Evolutionary conservation across 2,329 filamentous ascomycete species (phyloP), one percentile per base, ranked within the genome.

Genomic region (Alternaria triticina): DNA sequence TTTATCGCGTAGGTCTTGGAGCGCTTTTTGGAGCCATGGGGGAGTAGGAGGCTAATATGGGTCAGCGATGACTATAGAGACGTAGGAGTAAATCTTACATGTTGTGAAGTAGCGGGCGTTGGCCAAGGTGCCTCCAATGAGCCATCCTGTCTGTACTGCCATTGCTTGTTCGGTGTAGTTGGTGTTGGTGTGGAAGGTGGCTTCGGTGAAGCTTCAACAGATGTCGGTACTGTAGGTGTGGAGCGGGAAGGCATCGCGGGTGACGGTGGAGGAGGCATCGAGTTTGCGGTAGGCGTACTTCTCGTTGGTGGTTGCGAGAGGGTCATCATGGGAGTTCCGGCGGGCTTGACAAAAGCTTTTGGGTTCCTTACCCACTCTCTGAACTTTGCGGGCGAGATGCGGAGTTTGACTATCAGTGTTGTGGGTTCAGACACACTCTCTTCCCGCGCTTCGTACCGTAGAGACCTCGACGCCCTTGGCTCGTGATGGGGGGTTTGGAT

Each of bases 11-110:
- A 98, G 87, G 23, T 89, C 86, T 62, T 87, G 84, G n/a, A 98
- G 87, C 57, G 92, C 91, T 40, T 86, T 82, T 61, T 86, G 84
- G 59, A 99, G 91, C 96, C 96, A 98, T 60, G 88, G 84, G n/a
- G 95, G 94, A 17, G 94, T 90, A 8, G 92, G 89, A 62, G 94
- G 93, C 93, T 97, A 74, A 60, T 49, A 57, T 17, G 12, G n/a
- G 63, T 77, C 27, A 75, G 70, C 62, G 23, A 51, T 28, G 15
- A 56, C 56, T 55, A 36, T n/a, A 23, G 28, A 25, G 12, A 17
- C 5, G 5, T 11, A 23, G 20, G 8, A 23, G 23, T 12, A 10
- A 1, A 44, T 77, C 89, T 88, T 87, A 94, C 91, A 70, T 87
- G 82, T 80, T 86, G 83, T 69, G 88, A 85, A 57, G 87, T 87